Percentiles rank a stretch among this genome's conserved stretches.
phyloP scores from a whole-genome alignment of 306 rosid species.

The Myrica gale region DNA sequence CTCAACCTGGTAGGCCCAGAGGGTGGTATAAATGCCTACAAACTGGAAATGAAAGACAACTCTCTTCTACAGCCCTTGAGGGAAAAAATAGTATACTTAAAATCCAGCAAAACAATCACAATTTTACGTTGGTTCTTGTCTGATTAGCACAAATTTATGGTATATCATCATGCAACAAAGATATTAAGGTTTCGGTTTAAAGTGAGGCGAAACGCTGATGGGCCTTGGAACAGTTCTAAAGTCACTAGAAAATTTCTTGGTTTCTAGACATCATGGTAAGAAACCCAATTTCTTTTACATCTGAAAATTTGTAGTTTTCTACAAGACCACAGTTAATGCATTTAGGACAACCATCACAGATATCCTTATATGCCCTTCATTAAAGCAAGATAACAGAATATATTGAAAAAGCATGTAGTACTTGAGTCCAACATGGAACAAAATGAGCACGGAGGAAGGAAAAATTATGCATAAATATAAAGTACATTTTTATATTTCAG shows the following conservation, averaged over 20 bases:
- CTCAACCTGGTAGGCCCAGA: not conserved
- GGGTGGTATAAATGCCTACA: conserved; percentile 3
- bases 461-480: not conserved
- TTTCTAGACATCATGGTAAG: not conserved
- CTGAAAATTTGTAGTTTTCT: not conserved
- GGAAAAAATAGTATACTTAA: not conserved
- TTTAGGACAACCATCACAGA: not conserved
- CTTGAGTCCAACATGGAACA: not conserved
- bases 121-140: not conserved
- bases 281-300: not conserved
- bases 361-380: not conserved
- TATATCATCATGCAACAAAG: not conserved
- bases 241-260: not conserved
- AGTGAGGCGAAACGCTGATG: not conserved
- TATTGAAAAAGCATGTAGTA: not conserved
- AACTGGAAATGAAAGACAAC: conserved; percentile 7
- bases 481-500: not conserved
- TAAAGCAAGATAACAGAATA: not conserved
- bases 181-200: not conserved
- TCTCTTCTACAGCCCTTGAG: not conserved
- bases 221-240: not conserved
- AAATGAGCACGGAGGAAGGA: too few species aligned
- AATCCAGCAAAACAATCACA: conserved; percentile 1
- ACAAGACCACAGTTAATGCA: not conserved
- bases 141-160: not conserved